phyloP scores from a whole-genome alignment of 805 yeast genomes.

The Teunomyces funiuensis region DNA sequence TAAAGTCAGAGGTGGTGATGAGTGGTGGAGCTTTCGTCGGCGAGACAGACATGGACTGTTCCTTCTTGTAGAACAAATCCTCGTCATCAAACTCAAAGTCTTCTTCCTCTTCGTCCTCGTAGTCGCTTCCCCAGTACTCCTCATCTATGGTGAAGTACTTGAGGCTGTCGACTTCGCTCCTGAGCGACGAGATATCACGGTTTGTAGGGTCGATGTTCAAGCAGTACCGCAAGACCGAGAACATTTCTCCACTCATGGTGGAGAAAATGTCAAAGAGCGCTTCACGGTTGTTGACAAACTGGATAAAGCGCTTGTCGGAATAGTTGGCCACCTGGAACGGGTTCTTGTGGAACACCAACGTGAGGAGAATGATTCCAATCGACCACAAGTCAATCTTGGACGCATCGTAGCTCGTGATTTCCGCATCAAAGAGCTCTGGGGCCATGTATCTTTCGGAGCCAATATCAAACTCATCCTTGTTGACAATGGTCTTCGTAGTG shows the following conservation, averaged over 20 bases:
- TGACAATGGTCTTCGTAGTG: constrained; percentile 52
- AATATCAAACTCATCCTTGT: constrained; percentile 63
- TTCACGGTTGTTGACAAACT: constrained; percentile 85
- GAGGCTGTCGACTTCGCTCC: constrained; percentile 56
- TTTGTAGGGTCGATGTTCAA: constrained; percentile 85
- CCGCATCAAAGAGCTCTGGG: constrained; percentile 77
- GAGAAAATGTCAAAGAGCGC: constrained; percentile 90
- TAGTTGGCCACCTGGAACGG: constrained; percentile 83
- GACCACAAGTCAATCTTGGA: constrained; percentile 89
- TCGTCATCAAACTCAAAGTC: constrained; percentile 23
- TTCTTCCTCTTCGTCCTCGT: constrained; percentile 42
- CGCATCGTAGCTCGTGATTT: constrained; percentile 66
- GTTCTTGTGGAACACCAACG: constrained; percentile 82
- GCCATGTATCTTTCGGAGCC: constrained; percentile 95
- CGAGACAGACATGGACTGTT: constrained; percentile 10
- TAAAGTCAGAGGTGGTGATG: constrained; percentile 9
- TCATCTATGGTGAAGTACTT: constrained; percentile 82
- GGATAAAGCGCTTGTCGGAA: constrained; percentile 77
- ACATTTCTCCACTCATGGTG: constrained; percentile 81
- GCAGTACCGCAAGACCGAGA: constrained; percentile 74
- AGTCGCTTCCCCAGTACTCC: constrained; percentile 50
- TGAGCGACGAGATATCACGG: constrained; percentile 65
- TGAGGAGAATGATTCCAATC: constrained; percentile 76
- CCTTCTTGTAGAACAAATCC: constrained; percentile 17
- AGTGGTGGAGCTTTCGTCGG: constrained; percentile 14